These are phyloP conservation scores for Saccharomycopsis fodiens DNA, from an alignment of 805 yeast species.

Conservation along the genomic window DNA sequence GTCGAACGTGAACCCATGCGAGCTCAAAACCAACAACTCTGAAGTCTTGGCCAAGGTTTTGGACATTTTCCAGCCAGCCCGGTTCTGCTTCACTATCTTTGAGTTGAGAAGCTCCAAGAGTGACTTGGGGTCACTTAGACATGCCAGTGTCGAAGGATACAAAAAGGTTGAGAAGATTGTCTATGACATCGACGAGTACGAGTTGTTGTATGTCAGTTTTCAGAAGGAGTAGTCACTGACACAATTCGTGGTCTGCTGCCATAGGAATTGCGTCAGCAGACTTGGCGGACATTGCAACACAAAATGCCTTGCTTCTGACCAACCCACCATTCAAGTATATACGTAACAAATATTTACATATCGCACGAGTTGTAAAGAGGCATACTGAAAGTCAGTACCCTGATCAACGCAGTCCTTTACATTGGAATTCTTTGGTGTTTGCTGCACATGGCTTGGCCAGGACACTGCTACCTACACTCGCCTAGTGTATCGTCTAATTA, in stretches of 20 bases:
- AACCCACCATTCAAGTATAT: too few species aligned
- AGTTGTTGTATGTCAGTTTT: slow-evolving; percentile 63
- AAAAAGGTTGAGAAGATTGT: slow-evolving; percentile 56
- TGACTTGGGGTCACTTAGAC: slow-evolving; percentile 30
- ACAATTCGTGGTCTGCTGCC: not conserved
- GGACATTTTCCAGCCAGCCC: slow-evolving; percentile 62
- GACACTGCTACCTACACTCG: too few species aligned
- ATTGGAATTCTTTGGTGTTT: too few species aligned
- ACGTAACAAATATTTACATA: too few species aligned
- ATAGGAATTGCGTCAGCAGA: too few species aligned
- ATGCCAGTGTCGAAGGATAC: slow-evolving; percentile 39
- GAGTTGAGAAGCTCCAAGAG: slow-evolving; percentile 29
- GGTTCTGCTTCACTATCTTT: slow-evolving; percentile 58
- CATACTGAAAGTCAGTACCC: too few species aligned
- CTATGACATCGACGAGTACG: slow-evolving; percentile 70
- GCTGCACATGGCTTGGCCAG: too few species aligned
- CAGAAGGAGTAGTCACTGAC: slow-evolving; percentile 28
- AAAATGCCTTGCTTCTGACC: too few species aligned
- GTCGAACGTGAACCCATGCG: slow-evolving; percentile 58
- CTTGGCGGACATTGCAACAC: too few species aligned
- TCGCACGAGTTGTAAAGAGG: too few species aligned
- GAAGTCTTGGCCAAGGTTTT: slow-evolving; percentile 57
- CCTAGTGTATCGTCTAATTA: too few species aligned
- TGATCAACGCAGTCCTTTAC: too few species aligned
- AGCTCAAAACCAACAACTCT: slow-evolving; percentile 35